Base-by-base conservation (phyloP, 805 yeast genomes). In the Schwanniomyces pseudopolymorphus region DNA sequence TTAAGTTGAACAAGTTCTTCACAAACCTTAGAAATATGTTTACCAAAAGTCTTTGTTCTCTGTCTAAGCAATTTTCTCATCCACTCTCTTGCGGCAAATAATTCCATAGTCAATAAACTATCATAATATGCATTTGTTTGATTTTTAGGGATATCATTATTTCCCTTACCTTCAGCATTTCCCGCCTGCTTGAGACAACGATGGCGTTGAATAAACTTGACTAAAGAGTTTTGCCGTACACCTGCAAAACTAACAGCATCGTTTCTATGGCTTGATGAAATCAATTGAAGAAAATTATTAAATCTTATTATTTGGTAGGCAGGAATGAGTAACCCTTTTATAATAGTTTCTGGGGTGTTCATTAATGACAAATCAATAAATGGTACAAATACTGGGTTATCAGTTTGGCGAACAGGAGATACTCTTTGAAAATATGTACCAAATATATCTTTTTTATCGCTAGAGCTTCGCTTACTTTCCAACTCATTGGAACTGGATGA, bases 1-100 rank as follows among this genome's bases (percentile, higher is more conserved):
- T 71, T 71, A 4, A 66, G 50, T 48, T 71, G 75, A 21, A 70
- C 51, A n/a, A 72, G 47, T 43, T 71, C 76, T 50, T 72, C 77
- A 39, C 55, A 50, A 3, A 57, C 41, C 2, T 28, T 40, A 8
- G 13, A 17, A 14, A 51, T 43, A n/a, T 21, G 20, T 11, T 39
- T 27, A 21, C 54, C 56, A 16, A 4, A 7, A 4, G 40, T 45
- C 25, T 39, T 51, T 1, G 51, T 40, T 19, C 50, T 49, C 4
- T 40, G 22, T 39, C 51, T 45, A 28, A 69, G 61, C 8, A 67
- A 43, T 19, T 48, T 41, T 9, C 74, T 52, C 19, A 72, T 35
- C 38, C 67, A 59, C 3, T 50, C 41, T 19, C 75, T 58, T 33
- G 62, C 53, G 7, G 52, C 46, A 13, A 69, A 48, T 27, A 68